A percentile compares a stretch with the other conserved stretches of the same genome.
phyloP scores from a whole-genome alignment of 805 yeast species.

The Candida golubevii region DNA sequence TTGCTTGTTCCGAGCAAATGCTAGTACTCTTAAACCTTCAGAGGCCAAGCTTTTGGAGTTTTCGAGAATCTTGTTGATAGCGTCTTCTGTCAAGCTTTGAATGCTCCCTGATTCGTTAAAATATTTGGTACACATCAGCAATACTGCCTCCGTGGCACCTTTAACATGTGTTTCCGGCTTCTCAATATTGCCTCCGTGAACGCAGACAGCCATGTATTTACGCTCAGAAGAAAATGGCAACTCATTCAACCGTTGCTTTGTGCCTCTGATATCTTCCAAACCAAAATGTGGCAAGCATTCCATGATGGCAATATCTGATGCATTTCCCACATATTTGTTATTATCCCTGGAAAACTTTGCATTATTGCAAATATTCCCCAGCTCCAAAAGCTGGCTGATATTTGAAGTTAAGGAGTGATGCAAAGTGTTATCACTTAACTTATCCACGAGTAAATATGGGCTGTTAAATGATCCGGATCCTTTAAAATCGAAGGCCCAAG shows the following conservation, averaged over 20 bases:
- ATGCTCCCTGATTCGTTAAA: constrained; percentile 54
- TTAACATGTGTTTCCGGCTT: constrained; percentile 66
- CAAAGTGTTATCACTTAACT: constrained; percentile 36
- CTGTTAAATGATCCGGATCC: constrained; percentile 32
- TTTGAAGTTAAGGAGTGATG: constrained; percentile 50
- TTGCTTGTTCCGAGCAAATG: constrained; percentile 58
- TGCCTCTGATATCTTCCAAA: constrained; percentile 62
- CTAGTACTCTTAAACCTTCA: constrained; percentile 83
- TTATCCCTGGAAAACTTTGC: constrained; percentile 64
- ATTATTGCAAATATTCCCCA: constrained; percentile 74
- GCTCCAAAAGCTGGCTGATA: constrained; percentile 51
- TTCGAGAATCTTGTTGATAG: constrained; percentile 43
- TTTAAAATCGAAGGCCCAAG: constrained; percentile 70
- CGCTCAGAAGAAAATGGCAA: constrained; percentile 79
- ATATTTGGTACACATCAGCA: constrained; percentile 58
- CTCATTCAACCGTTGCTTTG: constrained; percentile 60
- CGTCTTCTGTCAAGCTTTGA: constrained; percentile 52
- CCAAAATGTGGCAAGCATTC: constrained; percentile 71
- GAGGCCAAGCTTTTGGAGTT: constrained; percentile 65
- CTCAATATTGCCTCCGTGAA: constrained; percentile 54
- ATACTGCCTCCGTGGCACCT: constrained; percentile 83
- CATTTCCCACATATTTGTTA: constrained; percentile 79
- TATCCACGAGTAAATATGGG: constrained; percentile 46
- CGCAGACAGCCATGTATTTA: constrained; percentile 86
- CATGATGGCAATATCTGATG: constrained; percentile 88